Base-by-base conservation (phyloP, 805 yeast genomes). In the Torulaspora delbrueckii region DNA sequence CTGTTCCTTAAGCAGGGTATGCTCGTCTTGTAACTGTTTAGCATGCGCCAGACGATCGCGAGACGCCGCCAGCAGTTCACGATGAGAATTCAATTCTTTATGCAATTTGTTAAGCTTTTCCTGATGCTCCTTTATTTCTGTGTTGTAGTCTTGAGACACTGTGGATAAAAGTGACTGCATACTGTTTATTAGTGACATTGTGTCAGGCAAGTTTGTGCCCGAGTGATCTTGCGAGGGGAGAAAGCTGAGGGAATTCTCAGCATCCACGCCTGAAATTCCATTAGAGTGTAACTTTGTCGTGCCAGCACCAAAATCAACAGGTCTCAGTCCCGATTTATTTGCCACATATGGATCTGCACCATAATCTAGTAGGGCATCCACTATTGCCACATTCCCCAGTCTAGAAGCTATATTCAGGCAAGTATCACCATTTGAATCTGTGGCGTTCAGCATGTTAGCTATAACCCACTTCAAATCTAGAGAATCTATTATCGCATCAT, bases 341-440 rank as follows among this genome's bases (percentile, higher is more conserved):
- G 87, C 78, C 39, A 87, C 74, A 27, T 74, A 73, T 4, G 86
- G 79, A 60, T 90, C 86, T 1, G 97, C 97, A 30, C 97, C 96
- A 45, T 86, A 84, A 51, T 86, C 90, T 42, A 93, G 65, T 40
- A 93, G 72, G 51, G 84, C 86, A 51, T 85, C 87, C 8, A 85
- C 90, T 45, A 93, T 77, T 37, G 84, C 81, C 38, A 81, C 78
- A 62, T 86, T 85, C 7, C 95, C 95, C 22, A 93, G 78, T 56
- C 95, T 77, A 0, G 97, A 93, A 0, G 95, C 95, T 45, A 93
- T 86, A 60, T 90, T 95, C 49, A 93, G 72, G 39, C 96, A 90
- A 0, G 99, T 93, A 62, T 93, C 96, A 22, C 99, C 99, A 58
- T 90, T 90, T 44, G 80, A 72, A 67, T 93, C 99, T 52, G 84